Evolutionary conservation across 176 grass and related monocot genomes (phyloP), one percentile per base, ranked within the genome.

Genomic region (Hyparrhenia diplandra): DNA sequence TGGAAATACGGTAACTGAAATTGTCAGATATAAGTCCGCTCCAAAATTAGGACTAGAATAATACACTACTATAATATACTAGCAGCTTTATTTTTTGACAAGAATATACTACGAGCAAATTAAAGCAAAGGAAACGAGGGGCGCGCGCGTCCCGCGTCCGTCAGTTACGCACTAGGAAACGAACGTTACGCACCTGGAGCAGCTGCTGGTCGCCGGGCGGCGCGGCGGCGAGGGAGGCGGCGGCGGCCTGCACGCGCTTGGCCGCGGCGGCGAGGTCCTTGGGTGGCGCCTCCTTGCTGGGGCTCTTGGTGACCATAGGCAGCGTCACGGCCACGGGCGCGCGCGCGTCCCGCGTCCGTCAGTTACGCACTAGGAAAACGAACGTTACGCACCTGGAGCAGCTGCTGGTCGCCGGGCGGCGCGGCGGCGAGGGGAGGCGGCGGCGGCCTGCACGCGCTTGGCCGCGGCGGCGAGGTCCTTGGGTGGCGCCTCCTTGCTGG

Each of bases 281-380:
- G 7, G 78, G 67, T 7, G 35, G 42, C 36, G 72, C 51, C 73
- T 89, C 83, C 78, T 57, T 85, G 65, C 28, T 57, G 45, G 87
- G 83, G 83, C 83, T 85, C 78, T 95, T 98, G 55, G 82, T 95
- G 21, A 98, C 88, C 96, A 98, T 98, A 8, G 96, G 96, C 21
- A 98, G 92, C 24, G 95, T 98, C 70, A 98, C 95, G 8, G 95
- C 84, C 40, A 85, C 76, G 17, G 71, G 25, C 35, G 66, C 66
- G 18, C 77, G 72, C 23, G 66, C 11, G 5, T n/a, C n/a, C n/a
- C n/a, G n/a, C n/a, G n/a, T n/a, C n/a, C n/a, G n/a, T n/a, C n/a
- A n/a, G n/a, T n/a, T n/a, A n/a, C n/a, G n/a, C n/a, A n/a, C n/a
- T n/a, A n/a, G n/a, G n/a, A n/a, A n/a, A n/a, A n/a, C n/a, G n/a